Evolutionary conservation across 2,329 filamentous ascomycete species (phyloP), one percentile per base, ranked within the genome.

Genomic region (Cercospora janseana): DNA sequence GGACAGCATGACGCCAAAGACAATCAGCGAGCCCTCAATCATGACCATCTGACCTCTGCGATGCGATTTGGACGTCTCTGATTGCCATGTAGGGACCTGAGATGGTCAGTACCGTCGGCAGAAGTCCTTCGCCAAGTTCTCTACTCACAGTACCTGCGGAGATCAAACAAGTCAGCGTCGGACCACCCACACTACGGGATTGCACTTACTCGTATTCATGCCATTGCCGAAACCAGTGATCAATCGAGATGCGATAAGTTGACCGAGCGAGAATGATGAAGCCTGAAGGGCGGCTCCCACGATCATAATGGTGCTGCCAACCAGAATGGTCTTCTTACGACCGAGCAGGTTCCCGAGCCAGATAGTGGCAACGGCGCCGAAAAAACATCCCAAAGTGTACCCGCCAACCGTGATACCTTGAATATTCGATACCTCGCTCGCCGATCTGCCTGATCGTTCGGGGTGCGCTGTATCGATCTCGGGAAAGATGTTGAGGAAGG

Each of bases 21-120:
- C 76, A 48, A 78, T 77, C 61, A 77, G 90, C 0, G 91, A 91
- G 65, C 96, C 96, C 69, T 97, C 92, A 60, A 97, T 95, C 69
- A 92, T 95, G 18, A 91, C 92, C 56, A 97, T 78, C 70, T 91
- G 91, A 54, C 92, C 92, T 63, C 92, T 81, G 69, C 94, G 95
- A 66, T 97, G 91, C 3, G 92, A 88, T 35, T 92, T 91, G 28
- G 92, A 95, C 62, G 74, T 75, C 53, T 75, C 73, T 8, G 72
- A 74, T 59, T 75, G 73, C 56, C 74, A 74, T 27, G 4, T 12
- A 2, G 9, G 8, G n/a, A n/a, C n/a, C n/a, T n/a, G n/a, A n/a
- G n/a, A n/a, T n/a, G n/a, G n/a, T n/a, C n/a, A n/a, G n/a, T n/a
- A n/a, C n/a, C n/a, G n/a, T n/a, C n/a, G n/a, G n/a, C n/a, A n/a